Evolutionary conservation across 2,329 filamentous ascomycete genomes (phyloP).

Genomic region (Nakataea oryzae): DNA sequence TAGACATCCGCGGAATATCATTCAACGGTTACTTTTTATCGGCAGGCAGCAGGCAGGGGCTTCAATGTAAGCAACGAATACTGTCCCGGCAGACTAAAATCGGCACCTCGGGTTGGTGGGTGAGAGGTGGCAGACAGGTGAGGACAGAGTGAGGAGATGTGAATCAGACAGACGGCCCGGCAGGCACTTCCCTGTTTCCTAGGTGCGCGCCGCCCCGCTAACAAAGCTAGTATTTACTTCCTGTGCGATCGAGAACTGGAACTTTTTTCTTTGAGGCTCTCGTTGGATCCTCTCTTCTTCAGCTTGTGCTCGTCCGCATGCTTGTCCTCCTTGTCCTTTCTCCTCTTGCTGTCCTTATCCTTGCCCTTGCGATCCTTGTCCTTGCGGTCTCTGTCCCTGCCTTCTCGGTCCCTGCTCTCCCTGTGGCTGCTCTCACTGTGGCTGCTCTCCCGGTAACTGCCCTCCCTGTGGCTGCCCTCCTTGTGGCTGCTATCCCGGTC

Average conservation of each 20-base stretch:
- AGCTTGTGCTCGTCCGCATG: constrained; percentile 24
- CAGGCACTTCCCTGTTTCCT: background rate
- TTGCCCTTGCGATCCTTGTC: background rate
- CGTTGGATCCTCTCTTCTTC: constrained; percentile 29
- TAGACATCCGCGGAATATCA: too few species aligned
- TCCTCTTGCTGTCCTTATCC: background rate
- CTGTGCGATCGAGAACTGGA: background rate
- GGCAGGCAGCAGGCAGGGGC: too few species aligned
- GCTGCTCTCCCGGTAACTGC: background rate
- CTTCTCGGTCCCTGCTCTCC: background rate
- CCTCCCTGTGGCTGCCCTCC: background rate
- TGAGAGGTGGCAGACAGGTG: too few species aligned
- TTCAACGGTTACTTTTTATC: too few species aligned
- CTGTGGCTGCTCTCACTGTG: background rate
- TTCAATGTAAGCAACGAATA: too few species aligned
- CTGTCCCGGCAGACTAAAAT: too few species aligned
- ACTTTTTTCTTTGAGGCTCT: background rate
- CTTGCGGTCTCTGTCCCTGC: background rate
- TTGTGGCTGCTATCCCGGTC: background rate
- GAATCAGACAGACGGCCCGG: background rate
- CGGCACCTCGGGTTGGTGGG: too few species aligned
- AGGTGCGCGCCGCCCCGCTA: background rate
- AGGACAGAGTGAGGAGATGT: background rate
- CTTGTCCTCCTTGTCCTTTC: background rate
- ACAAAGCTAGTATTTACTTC: background rate